These are phyloP conservation scores for Baudoinia panamericana DNA, from an alignment of 495 filamentous ascomycete genomes.

Conservation along the genomic window DNA sequence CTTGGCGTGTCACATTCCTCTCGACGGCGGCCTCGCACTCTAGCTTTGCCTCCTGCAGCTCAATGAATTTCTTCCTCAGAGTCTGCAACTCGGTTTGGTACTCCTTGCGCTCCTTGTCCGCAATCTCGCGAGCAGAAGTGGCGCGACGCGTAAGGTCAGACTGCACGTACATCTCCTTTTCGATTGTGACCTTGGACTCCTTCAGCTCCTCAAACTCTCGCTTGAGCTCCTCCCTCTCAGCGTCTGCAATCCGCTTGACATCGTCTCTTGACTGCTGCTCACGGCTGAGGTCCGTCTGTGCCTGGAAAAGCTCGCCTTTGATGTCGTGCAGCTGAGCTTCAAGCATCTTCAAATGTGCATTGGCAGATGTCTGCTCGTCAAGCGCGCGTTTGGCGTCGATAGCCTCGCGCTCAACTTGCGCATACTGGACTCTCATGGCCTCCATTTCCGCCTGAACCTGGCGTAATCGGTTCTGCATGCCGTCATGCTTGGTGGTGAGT, in stretches of 20 bases:
- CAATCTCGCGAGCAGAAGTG: conserved; percentile 60
- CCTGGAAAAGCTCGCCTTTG: conserved; percentile 69
- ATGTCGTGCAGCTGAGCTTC: conserved; percentile 80
- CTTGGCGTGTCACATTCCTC: conserved; percentile 59
- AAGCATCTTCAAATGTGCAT: conserved; percentile 75
- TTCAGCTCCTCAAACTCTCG: conserved; percentile 81
- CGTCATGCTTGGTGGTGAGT: conserved; percentile 63
- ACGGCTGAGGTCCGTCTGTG: conserved; percentile 76
- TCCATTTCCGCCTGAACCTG: conserved; percentile 81
- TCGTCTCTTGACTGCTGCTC: conserved; percentile 95
- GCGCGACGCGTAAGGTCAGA: conserved; percentile 86
- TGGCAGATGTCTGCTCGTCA: conserved; percentile 77
- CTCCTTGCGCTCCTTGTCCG: conserved; percentile 79
- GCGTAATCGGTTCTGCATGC: conserved; percentile 59
- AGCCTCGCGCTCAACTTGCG: conserved; percentile 73
- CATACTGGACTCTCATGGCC: conserved; percentile 69
- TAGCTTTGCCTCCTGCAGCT: conserved; percentile 70
- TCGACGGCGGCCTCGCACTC: conserved; percentile 72
- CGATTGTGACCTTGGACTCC: conserved; percentile 90
- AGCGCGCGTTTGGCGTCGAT: conserved; percentile 76
- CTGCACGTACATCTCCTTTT: conserved; percentile 97
- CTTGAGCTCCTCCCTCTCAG: conserved; percentile 68
- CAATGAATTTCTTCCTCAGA: conserved; percentile 67
- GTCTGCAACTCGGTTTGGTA: conserved; percentile 72
- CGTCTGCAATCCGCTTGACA: conserved; percentile 79